phyloP scores from a whole-genome alignment of 1,284 basidiomycete genomes.

The Apiotrichum domesticum region DNA sequence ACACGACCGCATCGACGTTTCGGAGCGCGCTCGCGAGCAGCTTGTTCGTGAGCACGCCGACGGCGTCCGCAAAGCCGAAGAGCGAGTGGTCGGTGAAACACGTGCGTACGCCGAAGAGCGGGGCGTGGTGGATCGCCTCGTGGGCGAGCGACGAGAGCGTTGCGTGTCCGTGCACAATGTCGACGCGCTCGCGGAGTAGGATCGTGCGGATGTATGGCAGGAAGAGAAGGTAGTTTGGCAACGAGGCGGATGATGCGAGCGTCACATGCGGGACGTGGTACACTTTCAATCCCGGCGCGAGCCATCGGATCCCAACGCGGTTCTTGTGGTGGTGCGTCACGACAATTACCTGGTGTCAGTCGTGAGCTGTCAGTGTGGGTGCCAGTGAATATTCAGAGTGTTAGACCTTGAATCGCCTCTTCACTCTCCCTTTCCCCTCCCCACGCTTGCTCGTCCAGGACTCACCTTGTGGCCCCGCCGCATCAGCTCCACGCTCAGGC shows the following conservation, averaged over 20 bases:
- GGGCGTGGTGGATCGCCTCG: slow-evolving; percentile 84
- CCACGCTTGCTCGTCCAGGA: neutral
- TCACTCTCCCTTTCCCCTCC: too few species aligned
- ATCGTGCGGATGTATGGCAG: slow-evolving; percentile 87
- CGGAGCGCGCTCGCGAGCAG: slow-evolving; percentile 76
- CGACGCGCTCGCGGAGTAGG: slow-evolving; percentile 75
- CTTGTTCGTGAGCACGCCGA: slow-evolving; percentile 95
- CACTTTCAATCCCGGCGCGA: slow-evolving; percentile 69
- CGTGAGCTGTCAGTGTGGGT: neutral
- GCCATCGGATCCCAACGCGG: slow-evolving; percentile 81
- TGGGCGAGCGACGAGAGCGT: slow-evolving; percentile 83
- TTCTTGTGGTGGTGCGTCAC: slow-evolving; percentile 87
- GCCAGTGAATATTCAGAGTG: neutral
- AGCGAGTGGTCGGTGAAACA: slow-evolving; percentile 97
- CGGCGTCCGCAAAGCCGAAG: slow-evolving; percentile 93
- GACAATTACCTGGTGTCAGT: slow-evolving; percentile 66
- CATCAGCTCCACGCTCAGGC: slow-evolving; percentile 77
- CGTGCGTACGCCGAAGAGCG: slow-evolving; percentile 63
- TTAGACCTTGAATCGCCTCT: too few species aligned
- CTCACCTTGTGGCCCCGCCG: slow-evolving; percentile 76
- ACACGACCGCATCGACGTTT: slow-evolving; percentile 89
- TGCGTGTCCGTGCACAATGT: slow-evolving; percentile 88
- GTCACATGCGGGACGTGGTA: slow-evolving; percentile 88
- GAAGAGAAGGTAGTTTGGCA: slow-evolving; percentile 90
- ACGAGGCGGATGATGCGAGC: slow-evolving; percentile 80